Evolutionary conservation across 768 basidiomycete genomes (phyloP), one percentile per base, ranked within the genome.

Genomic region (Lentinula edodes): DNA sequence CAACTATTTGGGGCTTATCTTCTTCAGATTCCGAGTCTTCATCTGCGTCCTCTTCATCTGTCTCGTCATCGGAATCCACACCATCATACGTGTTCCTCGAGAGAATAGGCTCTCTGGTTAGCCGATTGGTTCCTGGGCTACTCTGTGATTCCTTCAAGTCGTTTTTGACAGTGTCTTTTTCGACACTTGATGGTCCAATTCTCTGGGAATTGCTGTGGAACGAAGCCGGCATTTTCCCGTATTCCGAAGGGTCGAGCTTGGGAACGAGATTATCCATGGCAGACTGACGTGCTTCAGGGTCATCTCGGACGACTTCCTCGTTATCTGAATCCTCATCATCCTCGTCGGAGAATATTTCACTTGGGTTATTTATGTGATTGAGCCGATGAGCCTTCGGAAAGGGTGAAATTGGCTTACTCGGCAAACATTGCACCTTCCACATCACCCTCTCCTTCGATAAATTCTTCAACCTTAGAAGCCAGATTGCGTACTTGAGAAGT

Each of bases 41-140:
- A 0, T 75, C 79, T 4, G 75, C 80, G 38, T 87, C 89, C 39
- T 56, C 55, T 52, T 86, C 85, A 57, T 89, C 88, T 0, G 85
- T 87, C 66, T 93, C 92, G 64, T 95, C 93, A 66, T 95, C 93
- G 2, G 95, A 97, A 69, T 96, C 85, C 32, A 91, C 93, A 1
- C 97, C 97, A 52, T 99, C 97, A 68, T 88, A 98, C 66, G 80
- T 80, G 68, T 98, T 88, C 28, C 92, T 86, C 9, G 88, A 78
- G 43, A 98, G 79, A 60, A 95, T 83, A 1, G 95, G 93, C 18
- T 83, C 77, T n/a, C 95, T 82, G 52, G 91, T 80, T 2, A 80
- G 78, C 62, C 76, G 83, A 69, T 8, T 38, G 66, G 56, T 56
- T 69, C 66, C 53, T 52, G 45, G 60, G 7, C 4, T 55, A 36